Evolutionary conservation across 164 flowering plant species (phyloP).

Genomic region (Brasenia schreberi): DNA sequence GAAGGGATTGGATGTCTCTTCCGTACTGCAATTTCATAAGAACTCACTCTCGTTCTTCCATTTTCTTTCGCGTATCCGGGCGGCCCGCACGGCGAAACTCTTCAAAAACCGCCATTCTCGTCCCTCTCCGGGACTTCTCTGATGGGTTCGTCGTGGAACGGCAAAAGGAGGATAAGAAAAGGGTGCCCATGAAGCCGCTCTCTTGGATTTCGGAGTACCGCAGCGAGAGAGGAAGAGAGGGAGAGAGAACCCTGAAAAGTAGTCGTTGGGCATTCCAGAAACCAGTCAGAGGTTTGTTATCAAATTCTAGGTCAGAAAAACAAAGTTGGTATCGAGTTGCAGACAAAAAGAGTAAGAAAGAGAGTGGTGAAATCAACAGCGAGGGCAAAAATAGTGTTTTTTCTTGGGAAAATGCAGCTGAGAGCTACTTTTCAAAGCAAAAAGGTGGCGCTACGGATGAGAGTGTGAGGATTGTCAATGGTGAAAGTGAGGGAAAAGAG

Average conservation of each 20-base stretch:
- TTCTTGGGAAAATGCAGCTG: conserved; percentile 51
- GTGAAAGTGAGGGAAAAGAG: conserved; percentile 17
- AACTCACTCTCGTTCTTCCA: conserved; percentile 31
- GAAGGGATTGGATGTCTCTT: conserved; percentile 9
- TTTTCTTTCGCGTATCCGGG: conserved; percentile 32
- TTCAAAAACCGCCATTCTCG: conserved; percentile 14
- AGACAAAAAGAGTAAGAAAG: not conserved
- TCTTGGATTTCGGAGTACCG: conserved; percentile 47
- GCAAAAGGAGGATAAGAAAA: conserved; percentile 2
- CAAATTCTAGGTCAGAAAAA: not conserved
- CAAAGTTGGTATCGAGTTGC: not conserved
- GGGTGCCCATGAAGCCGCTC: conserved; percentile 19
- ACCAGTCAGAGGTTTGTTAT: not conserved
- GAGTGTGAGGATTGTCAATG: not conserved
- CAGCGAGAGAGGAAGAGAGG: conserved; percentile 1
- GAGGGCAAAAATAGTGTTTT: conserved; percentile 15
- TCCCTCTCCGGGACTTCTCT: conserved; percentile 11
- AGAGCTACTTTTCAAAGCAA: conserved; percentile 17
- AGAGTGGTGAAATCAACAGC: not conserved
- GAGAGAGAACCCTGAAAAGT: not conserved
- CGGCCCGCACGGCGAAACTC: conserved; percentile 16
- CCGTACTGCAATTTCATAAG: conserved; percentile 35
- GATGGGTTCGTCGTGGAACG: conserved; percentile 4
- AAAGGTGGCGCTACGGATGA: not conserved
- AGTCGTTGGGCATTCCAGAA: not conserved